Evolutionary conservation across 768 basidiomycete genomes (phyloP), one percentile per base, ranked within the genome.

Genomic region (Termitomyces heimii): DNA sequence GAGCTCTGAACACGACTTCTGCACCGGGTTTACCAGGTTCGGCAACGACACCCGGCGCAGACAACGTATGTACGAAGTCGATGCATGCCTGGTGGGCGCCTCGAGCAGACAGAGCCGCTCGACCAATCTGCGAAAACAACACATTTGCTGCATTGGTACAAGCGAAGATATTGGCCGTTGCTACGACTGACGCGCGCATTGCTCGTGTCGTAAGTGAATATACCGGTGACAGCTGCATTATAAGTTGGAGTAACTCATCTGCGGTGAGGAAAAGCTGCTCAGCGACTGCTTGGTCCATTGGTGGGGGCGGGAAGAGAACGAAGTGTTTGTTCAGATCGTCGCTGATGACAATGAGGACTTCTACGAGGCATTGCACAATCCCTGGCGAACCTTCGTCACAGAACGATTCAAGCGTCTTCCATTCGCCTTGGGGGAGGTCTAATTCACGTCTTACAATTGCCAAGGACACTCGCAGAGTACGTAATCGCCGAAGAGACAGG

Each of bases 321-420:
- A 88, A 89, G 56, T 84, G 74, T 1, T 66, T 67, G 53, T 75
- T 77, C 35, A 89, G 71, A 59, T 88, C 85, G 14, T 75, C 72
- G 20, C 76, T 68, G 42, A 88, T 69, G 18, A 75, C 76, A 14
- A 69, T 61, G 51, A 84, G 71, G 50, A 82, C 62, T 42, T 84
- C 79, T 35, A 83, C 75, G 3, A 89, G 74, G 22, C 82, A 81
- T 12, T 79, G 76, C 14, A 83, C 63, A 44, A 89, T 69, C 18
- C 84, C 84, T 57, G 84, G 82, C 5, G 73, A 72, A 3, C 78
- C 73, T 60, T 85, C 84, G 5, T 76, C 73, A 87, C 88, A 88
- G 50, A 84, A 78, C 1, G 76, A 73, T 53, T 84, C 73, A 13
- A 88, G 68, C 10, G 84, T 71, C 13, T 70, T 74, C 76, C 77